Evolutionary conservation across 2,329 filamentous ascomycete genomes (phyloP).

Genomic region (Allantophomopsis cytisporea): DNA sequence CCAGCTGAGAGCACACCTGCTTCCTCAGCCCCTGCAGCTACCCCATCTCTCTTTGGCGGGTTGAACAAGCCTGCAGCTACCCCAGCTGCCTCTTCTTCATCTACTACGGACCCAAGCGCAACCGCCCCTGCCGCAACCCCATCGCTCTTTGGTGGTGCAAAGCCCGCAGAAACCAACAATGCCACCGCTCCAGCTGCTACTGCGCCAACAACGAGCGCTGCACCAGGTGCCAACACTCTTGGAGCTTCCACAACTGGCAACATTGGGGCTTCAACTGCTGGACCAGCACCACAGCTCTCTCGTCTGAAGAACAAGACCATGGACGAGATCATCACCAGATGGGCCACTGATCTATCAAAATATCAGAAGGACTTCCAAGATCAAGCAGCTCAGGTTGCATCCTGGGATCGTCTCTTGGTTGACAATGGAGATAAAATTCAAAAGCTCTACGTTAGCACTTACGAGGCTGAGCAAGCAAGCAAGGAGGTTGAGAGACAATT

Average conservation of each 20-base stretch:
- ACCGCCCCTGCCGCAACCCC: constrained; percentile 1
- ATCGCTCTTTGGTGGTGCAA: constrained; percentile 1
- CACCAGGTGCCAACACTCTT: constrained; percentile 6
- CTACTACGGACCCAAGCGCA: constrained; percentile 1
- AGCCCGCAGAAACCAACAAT: constrained; percentile 7
- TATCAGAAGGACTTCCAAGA: constrained; percentile 95
- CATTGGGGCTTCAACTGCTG: constrained; percentile 62
- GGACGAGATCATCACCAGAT: constrained; percentile 95
- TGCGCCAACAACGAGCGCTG: constrained; percentile 8
- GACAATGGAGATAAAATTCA: constrained; percentile 93
- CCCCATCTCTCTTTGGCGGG: constrained; percentile 4
- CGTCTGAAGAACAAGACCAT: constrained; percentile 97
- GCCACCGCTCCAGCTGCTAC: constrained; percentile 5
- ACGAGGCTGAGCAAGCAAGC: constrained; percentile 86
- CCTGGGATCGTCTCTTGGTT: constrained; percentile 83
- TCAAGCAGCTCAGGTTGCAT: constrained; percentile 67
- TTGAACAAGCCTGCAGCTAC: constrained; percentile 1
- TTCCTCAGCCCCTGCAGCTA: constrained; percentile 7
- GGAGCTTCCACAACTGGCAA: constrained; percentile 20
- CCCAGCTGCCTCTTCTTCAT: constrained; percentile 1
- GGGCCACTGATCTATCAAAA: constrained; percentile 88
- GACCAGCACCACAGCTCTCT: constrained; percentile 72
- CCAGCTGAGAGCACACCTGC: background rate
- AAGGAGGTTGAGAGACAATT: constrained; percentile 90
- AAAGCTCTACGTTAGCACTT: constrained; percentile 81